Conservation (phyloP, 768 basidiomycete genomes). For the Cyclocybe aegerita region DNA sequence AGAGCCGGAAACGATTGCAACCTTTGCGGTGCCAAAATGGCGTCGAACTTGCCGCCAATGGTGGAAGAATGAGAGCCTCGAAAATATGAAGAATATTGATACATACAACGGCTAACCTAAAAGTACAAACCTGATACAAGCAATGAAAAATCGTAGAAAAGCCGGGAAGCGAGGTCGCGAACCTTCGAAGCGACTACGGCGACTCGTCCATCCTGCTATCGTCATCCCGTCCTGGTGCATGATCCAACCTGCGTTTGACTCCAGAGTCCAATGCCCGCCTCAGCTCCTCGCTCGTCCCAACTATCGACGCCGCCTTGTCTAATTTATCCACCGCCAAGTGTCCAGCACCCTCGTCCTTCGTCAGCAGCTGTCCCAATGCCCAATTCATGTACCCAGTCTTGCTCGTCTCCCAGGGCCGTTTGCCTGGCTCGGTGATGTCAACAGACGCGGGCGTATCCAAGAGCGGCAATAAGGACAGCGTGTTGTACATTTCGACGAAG, state of each 20-base stretch:
- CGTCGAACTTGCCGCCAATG: too few species aligned
- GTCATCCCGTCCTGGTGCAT: not conserved
- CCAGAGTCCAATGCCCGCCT: constrained; percentile 24
- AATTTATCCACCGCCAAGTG: constrained; percentile 18
- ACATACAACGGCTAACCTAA: too few species aligned
- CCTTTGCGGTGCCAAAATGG: too few species aligned
- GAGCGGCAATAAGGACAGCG: constrained; percentile 49
- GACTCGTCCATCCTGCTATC: constrained; percentile 10
- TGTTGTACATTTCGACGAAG: constrained; percentile 43
- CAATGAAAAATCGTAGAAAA: too few species aligned
- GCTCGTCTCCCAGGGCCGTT: constrained; percentile 77
- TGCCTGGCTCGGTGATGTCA: constrained; percentile 54
- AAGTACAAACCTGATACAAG: too few species aligned
- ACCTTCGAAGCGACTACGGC: too few species aligned
- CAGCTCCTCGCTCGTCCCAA: constrained; percentile 27
- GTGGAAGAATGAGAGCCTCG: too few species aligned
- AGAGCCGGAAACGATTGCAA: too few species aligned
- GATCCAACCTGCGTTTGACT: not conserved
- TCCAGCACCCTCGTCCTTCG: constrained; percentile 20
- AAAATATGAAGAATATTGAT: too few species aligned
- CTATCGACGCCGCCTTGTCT: constrained; percentile 12
- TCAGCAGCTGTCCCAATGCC: constrained; percentile 61
- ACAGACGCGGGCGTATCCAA: constrained; percentile 39
- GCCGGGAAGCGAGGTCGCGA: too few species aligned
- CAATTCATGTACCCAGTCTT: constrained; percentile 76